Evolutionary conservation across 805 yeast species (phyloP), one percentile per base, ranked within the genome.

Genomic region (Kuraishia borneana): DNA sequence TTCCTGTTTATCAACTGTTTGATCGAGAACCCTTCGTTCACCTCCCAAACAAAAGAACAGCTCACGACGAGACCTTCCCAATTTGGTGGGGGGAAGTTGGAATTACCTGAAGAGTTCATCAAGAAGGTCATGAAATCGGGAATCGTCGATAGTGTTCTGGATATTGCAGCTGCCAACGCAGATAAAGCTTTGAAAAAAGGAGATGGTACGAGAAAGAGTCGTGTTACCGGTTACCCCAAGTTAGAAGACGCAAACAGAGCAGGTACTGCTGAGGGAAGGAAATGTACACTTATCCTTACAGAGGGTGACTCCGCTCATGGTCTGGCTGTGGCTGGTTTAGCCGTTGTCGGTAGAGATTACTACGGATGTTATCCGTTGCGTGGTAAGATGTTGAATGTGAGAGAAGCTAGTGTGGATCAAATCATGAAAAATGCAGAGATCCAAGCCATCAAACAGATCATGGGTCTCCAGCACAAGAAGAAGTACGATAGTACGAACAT

Each of bases 241-340:
- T 69, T 92, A 35, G 95, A 83, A 44, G 98, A 92, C 61, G 98
- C 98, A 1, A 87, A 88, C 54, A 83, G 71, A 51, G 98, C 98
- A 0, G 98, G 98, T 40, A 89, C 97, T 0, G 74, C 68, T 41
- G 96, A 88, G 16, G 95, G 96, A 19, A 68, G 79, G 47, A 83
- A 84, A 55, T 88, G 97, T 64, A 89, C 97, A 1, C 65, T 92
- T 47, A 84, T 92, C 49, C 59, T 92, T 38, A 92, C 98, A 2
- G 98, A 92, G 62, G 98, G 98, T 51, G 96, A 88, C 50, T 92
- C 98, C 42, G 98, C 98, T 44, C 66, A 74, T 63, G 73, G 94
- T 2, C 65, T 84, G 40, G 98, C 98, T 1, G 92, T 84, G 10
- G 83, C 94, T 3, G 98, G 98, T 20, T 64, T 92, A 23, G 80